Evolutionary conservation across 176 grass and related monocot genomes (phyloP).

Genomic region (Ensete ventricosum): DNA sequence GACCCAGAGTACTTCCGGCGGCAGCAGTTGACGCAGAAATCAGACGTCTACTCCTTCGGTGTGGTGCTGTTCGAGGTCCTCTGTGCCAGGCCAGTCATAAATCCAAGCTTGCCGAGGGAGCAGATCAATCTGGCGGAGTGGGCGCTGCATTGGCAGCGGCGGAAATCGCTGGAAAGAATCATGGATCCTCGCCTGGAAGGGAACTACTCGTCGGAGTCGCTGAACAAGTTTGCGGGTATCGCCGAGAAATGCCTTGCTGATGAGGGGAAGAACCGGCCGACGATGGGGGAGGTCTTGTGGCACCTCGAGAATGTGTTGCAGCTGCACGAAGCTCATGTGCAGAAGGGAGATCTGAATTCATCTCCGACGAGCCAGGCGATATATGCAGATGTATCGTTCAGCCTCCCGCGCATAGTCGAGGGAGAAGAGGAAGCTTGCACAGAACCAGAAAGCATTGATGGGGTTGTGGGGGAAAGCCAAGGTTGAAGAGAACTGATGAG

Average conservation of each 20-base stretch:
- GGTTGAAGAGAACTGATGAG: too few relatives aligned
- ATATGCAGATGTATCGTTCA: neutral
- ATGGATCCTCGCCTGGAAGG: neutral
- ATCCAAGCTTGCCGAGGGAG: slow-evolving; percentile 19
- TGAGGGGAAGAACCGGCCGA: slow-evolving; percentile 15
- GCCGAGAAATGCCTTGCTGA: slow-evolving; percentile 20
- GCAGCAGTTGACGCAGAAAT: slow-evolving; percentile 15
- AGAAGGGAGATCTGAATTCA: neutral
- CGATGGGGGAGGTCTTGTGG: slow-evolving; percentile 16
- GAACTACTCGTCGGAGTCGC: neutral
- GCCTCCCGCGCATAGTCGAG: neutral
- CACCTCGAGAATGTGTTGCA: slow-evolving; percentile 10
- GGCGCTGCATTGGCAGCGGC: slow-evolving; percentile 1
- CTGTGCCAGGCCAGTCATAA: slow-evolving; percentile 13
- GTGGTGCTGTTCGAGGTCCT: slow-evolving; percentile 16
- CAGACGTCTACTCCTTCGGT: slow-evolving; percentile 18
- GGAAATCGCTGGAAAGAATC: neutral
- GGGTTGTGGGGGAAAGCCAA: too few relatives aligned
- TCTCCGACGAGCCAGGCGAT: neutral
- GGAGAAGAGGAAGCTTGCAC: neutral
- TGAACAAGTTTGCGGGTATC: slow-evolving; percentile 4
- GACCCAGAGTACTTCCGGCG: slow-evolving; percentile 21
- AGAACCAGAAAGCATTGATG: neutral
- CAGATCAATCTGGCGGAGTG: slow-evolving; percentile 18
- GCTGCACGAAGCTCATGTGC: slow-evolving; percentile 5